Evolutionary conservation across 1,284 basidiomycete genomes (phyloP), one percentile per base, ranked within the genome.

Genomic region (Tetrapyrgos nigripes): DNA sequence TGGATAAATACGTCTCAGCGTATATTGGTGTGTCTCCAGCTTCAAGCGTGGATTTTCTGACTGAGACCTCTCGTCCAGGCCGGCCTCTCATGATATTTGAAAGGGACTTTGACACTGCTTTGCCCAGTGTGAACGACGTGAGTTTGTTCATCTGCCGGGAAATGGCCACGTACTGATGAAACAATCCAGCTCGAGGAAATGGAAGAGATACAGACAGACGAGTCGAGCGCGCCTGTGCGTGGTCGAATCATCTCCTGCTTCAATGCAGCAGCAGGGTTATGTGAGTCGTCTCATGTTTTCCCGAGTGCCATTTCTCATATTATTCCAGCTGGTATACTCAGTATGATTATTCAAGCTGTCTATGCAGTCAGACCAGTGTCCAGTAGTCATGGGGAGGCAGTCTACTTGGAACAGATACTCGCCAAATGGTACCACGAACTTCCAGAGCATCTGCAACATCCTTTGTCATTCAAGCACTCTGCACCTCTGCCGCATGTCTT

Each of bases 341-440:
- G 85, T 62, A 82, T 81, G 70, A 87, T 94, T 64, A 81, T 93
- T 44, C 87, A 91, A 66, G 79, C 82, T 21, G 83, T 94, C 51
- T 95, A 95, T 68, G 84, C 91, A 35, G 86, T 93, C 47, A 82
- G 85, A 10, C 83, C 85, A 4, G 75, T 78, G 53, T 70, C 78
- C 21, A 79, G 83, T 68, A 82, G 90, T 40, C 81, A 87, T 64
- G 70, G 79, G 11, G 87, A 90, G 62, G 80, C 85, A 3, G 66
- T 80, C 23, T 76, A 81, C 23, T 76, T 93, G 14, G 92, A 93
- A 68, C 83, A 83, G 45, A 71, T 81, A 19, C 77, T 95, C 49
- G 89, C 92, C 66, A 89, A 85, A 65, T 94, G 93, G 92, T 89
- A 87, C 68, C 74, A 91, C 45, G 85, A 88, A 28, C 80, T 95